Base-by-base conservation (phyloP, 202 grass and related monocot genomes). In the Schoenoplectus triqueter region DNA sequence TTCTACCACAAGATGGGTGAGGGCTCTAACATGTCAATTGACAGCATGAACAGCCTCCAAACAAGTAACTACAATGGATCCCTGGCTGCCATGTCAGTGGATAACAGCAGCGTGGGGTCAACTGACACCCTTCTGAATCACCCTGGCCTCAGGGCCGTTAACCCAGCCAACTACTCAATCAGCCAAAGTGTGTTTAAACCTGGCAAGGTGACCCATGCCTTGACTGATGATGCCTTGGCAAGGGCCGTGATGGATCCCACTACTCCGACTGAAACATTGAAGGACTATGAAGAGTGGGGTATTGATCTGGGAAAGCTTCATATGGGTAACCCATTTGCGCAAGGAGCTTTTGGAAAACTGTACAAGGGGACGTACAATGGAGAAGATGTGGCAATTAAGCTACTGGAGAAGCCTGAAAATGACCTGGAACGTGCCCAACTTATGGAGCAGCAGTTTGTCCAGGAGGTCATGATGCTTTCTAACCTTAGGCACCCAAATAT, bases 391-490 rank as follows among this genome's bases (percentile, higher is more conserved):
- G 95, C 95, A 19, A 94, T 97, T 80, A 97, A 97, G 90, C 86
- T 97, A 73, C 82, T 94, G 81, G 95, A 97, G 84, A 91, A 75
- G 55, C 95, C 95, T 6, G 92, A 97, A 79, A 92, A 90, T 81
- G 92, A 94, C 67, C 90, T 85, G 0, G 83, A 77, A 22, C 86
- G 89, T 48, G 92, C 95, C 66, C 90, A 88, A 50, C 47, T 97
- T 79, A 72, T 97, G 76, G 95, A 97, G 59, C 95, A 94, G 76
- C 95, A 97, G 19, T 97, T 97, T 60, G 90, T 92, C 4, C 95
- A 97, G 60, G 95, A 97, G 74, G 95, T 97, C 60, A 91, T 90
- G 90, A 97, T 97, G 95, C 95, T 97, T 71, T 88, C 95, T 9
- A 94, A 87, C 0, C 65, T 97, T 55, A 97, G 86, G 86, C 95